Evolutionary conservation across 805 yeast species (phyloP).

Genomic region (Sungouiozyma ichnusensis): DNA sequence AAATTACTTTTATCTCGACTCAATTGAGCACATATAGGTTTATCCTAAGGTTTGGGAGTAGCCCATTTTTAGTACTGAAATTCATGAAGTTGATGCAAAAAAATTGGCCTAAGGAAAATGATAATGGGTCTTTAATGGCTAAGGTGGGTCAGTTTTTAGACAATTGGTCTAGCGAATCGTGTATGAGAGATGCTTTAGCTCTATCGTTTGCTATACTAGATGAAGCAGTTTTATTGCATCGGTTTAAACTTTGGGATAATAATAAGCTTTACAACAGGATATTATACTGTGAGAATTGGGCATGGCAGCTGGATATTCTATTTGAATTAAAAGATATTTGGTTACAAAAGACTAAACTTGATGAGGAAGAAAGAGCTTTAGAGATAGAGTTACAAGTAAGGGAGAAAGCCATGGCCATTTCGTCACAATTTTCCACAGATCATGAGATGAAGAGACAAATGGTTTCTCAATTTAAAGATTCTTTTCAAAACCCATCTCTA

Average conservation of each 20-base stretch:
- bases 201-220: conserved; percentile 57
- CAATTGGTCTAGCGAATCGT: conserved; percentile 35
- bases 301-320: conserved; percentile 65
- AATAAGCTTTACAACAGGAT: conserved; percentile 28
- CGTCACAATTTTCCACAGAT: conserved; percentile 1
- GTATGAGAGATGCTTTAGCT: conserved; percentile 41
- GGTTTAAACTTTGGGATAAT: conserved; percentile 31
- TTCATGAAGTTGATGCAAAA: conserved; percentile 27
- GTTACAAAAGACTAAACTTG: conserved; percentile 24
- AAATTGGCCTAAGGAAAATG: conserved; percentile 1
- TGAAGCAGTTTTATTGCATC: conserved; percentile 44
- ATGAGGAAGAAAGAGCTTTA: conserved; percentile 6
- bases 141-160: conserved; percentile 5
- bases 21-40: conserved; percentile 43
- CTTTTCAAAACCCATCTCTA: conserved; percentile 2
- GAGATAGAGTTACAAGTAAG: conserved; percentile 46
- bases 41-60: conserved; percentile 57
- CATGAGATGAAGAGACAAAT: background rate
- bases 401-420: conserved; percentile 15
- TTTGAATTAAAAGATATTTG: conserved; percentile 45
- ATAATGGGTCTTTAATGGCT: conserved; percentile 5
- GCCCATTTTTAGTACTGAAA: conserved; percentile 47
- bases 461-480: background rate
- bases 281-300: conserved; percentile 47
- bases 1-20: conserved; percentile 35